Conservation (phyloP, 2,329 filamentous ascomycete species). For the Phialemoniopsis sp. region DNA sequence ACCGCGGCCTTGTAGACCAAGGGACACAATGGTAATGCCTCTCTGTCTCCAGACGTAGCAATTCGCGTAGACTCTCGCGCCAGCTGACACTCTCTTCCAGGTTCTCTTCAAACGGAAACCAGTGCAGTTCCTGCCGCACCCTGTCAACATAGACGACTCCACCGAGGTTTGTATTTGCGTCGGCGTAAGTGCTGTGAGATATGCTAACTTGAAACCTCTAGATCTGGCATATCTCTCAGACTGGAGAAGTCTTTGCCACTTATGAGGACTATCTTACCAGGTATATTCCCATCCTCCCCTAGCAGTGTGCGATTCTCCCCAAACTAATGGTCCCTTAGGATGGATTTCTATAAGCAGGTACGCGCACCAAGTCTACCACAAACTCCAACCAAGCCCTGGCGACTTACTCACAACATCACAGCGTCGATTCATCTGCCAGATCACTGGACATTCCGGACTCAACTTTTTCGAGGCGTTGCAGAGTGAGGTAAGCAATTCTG, state of each 20-base stretch:
- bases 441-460: constrained; percentile 86
- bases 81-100: constrained; percentile 39
- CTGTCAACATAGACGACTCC: constrained; percentile 73
- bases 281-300: constrained; percentile 43
- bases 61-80: too few species aligned
- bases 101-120: constrained; percentile 96
- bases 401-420: constrained; percentile 26
- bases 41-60: too few species aligned
- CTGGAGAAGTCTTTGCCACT: constrained; percentile 81
- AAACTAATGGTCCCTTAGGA: constrained; percentile 47
- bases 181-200: constrained; percentile 1
- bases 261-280: constrained; percentile 86
- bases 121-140: constrained; percentile 73
- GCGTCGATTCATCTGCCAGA: constrained; percentile 91
- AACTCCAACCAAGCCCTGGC: background rate
- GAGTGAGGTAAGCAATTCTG: constrained; percentile 69
- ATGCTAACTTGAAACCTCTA: constrained; percentile 30
- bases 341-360: constrained; percentile 93
- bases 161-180: constrained; percentile 61
- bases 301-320: background rate
- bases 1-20: background rate
- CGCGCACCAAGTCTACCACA: constrained; percentile 14
- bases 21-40: constrained; percentile 1
- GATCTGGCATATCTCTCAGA: constrained; percentile 90
- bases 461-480: constrained; percentile 90